Percentiles rank a stretch among this genome's conserved stretches.
Conservation (phyloP, 306 rosid genomes). For the Cucumis hystrix region DNA sequence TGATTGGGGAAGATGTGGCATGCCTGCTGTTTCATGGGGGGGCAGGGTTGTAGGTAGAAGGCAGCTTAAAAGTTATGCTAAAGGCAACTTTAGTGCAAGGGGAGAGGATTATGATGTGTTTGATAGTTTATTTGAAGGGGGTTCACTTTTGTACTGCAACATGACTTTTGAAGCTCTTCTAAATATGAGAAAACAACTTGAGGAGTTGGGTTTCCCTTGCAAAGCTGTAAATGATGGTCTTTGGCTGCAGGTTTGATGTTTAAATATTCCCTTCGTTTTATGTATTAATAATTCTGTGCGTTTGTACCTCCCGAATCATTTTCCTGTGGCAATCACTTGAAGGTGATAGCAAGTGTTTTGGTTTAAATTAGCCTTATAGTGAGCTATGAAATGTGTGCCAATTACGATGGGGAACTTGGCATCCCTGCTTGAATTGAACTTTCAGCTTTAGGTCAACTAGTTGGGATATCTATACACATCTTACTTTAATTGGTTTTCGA, state of each 20-base stretch:
- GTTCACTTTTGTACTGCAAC: slow-evolving; percentile 79
- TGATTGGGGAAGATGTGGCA: slow-evolving; percentile 79
- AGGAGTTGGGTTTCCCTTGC: slow-evolving; percentile 90
- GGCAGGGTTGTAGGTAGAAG: slow-evolving; percentile 73
- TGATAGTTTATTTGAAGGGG: slow-evolving; percentile 85
- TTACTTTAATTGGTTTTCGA: not conserved
- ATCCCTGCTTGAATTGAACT: not conserved
- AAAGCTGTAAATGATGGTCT: slow-evolving; percentile 94
- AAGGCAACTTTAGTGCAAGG: slow-evolving; percentile 37
- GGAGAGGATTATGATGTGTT: slow-evolving; percentile 79
- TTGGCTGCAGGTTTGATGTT: slow-evolving; percentile 81
- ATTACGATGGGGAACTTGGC: not conserved
- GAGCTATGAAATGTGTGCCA: not conserved
- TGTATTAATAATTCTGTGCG: no score
- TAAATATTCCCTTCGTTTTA: not conserved
- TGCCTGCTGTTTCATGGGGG: slow-evolving; percentile 73
- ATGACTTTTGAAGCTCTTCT: slow-evolving; percentile 95
- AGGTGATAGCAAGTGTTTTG: no score
- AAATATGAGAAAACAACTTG: slow-evolving; percentile 83
- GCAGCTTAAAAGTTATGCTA: slow-evolving; percentile 54
- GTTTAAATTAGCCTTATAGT: not conserved
- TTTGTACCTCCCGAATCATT: no score
- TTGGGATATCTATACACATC: not conserved
- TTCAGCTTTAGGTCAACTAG: not conserved
- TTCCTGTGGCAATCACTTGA: no score